Evolutionary conservation across 176 grass and related monocot genomes (phyloP), one percentile per base, ranked within the genome.

Genomic region (Elaeis guineensis): DNA sequence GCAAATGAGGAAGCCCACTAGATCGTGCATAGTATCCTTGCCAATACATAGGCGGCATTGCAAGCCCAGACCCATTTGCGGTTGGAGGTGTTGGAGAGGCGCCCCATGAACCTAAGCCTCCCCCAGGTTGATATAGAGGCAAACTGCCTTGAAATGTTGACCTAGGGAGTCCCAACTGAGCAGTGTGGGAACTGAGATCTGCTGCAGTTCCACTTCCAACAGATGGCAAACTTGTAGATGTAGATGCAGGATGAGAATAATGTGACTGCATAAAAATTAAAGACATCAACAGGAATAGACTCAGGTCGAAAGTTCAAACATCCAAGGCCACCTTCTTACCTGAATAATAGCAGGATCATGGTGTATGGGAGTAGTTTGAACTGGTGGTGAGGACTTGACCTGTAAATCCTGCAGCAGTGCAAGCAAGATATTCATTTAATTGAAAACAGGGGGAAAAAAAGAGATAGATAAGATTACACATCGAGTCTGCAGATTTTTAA

Each of bases 331-430:
- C 24, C 19, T 20, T 1, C 5, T 51, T 77, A 95, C 85, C 89
- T 95, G 85, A 35, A 89, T 91, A 69, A 91, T 90, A 5, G 92
- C 92, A 61, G 84, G 87, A 82, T 95, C 85, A 55, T 83, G 86
- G 79, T 80, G 82, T 64, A 86, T 75, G 32, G 75, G 48, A 72
- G 82, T 66, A 44, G 79, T 55, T 50, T 79, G 85, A 78, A 67
- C 75, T 76, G 72, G 75, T 80, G 81, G 87, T 58, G 87, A 87
- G 50, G 87, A 82, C 44, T 97, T 97, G 18, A 97, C 87, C 73
- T 97, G 87, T 67, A 97, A 88, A 70, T 91, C 92, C 87, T 90
- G 69, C 39, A 79, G n/a, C 52, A 74, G 6, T 14, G 54, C 70
- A 77, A 35, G 35, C 35, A 44, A 44, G 9, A 29, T 61, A 71